Evolutionary conservation across 2,329 filamentous ascomycete species (phyloP).

Genomic region (Colletotrichum scovillei): DNA sequence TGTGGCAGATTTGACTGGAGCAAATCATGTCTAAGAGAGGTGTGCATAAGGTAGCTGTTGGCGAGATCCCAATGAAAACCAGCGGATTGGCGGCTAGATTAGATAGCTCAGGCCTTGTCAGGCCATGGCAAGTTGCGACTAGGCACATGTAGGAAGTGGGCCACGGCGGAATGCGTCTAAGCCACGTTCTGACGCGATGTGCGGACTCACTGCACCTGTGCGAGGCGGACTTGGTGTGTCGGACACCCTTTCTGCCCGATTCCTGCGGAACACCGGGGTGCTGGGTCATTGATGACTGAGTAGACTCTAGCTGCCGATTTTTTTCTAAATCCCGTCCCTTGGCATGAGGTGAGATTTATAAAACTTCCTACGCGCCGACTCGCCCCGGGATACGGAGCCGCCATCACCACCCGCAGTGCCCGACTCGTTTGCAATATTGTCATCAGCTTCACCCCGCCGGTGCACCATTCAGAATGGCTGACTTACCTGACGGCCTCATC

Average conservation of each 20-base stretch:
- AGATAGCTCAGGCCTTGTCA: neutral
- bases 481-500: constrained; percentile 35
- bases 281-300: neutral
- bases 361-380: neutral
- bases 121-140: neutral
- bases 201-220: neutral
- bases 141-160: neutral
- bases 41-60: too few relatives aligned
- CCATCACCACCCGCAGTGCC: neutral
- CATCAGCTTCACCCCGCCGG: neutral
- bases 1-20: neutral
- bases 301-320: neutral
- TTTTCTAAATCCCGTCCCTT: neutral
- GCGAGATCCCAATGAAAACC: neutral
- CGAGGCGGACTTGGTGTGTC: neutral
- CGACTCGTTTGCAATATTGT: neutral
- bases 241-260: constrained; percentile 1
- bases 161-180: neutral
- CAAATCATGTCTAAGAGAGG: neutral
- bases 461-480: neutral
- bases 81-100: neutral
- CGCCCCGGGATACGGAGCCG: too few relatives aligned
- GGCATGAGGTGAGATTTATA: neutral
- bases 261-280: constrained; percentile 14
- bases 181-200: neutral